phyloP scores from a whole-genome alignment of 306 rosid species.

The Gastrolobium bilobum region DNA sequence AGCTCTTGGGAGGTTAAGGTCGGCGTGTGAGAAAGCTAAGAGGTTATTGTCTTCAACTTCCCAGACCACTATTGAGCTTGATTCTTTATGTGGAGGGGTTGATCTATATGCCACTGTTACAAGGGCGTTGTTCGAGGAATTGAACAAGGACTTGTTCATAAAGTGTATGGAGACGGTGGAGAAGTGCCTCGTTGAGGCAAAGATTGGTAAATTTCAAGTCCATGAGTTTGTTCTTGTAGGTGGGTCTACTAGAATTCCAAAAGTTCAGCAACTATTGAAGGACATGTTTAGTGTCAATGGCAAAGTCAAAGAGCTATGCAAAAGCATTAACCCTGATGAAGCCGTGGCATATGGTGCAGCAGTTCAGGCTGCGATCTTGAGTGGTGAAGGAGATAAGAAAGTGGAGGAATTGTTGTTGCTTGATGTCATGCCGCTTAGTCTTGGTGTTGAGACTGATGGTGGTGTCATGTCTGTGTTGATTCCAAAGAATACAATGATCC shows the following conservation, averaged over 20 bases:
- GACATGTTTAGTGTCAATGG: slow-evolving; percentile 50
- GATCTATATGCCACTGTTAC: slow-evolving; percentile 46
- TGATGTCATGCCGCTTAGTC: slow-evolving; percentile 55
- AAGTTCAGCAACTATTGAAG: slow-evolving; percentile 53
- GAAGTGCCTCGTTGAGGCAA: slow-evolving; percentile 50
- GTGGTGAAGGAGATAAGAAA: slow-evolving; percentile 48
- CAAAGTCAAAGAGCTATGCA: slow-evolving; percentile 51
- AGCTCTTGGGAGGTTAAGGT: slow-evolving; percentile 51
- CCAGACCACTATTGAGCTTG: slow-evolving; percentile 49
- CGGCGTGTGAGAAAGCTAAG: slow-evolving; percentile 58
- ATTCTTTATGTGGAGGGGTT: slow-evolving; percentile 49
- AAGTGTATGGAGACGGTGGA: slow-evolving; percentile 57
- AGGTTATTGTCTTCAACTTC: slow-evolving; percentile 53
- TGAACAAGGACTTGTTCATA: slow-evolving; percentile 52
- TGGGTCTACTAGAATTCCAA: slow-evolving; percentile 59
- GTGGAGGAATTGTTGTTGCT: slow-evolving; percentile 48
- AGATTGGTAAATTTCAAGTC: slow-evolving; percentile 43
- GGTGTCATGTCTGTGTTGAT: slow-evolving; percentile 55
- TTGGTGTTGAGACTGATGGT: slow-evolving; percentile 48
- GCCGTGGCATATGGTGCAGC: slow-evolving; percentile 60
- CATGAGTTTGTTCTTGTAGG: slow-evolving; percentile 60
- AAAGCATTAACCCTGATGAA: slow-evolving; percentile 61
- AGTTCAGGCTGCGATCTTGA: slow-evolving; percentile 58
- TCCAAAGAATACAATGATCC: slow-evolving; percentile 53
- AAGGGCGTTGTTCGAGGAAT: slow-evolving; percentile 52